phyloP scores from a whole-genome alignment of 2,329 filamentous ascomycete species.

The Beauveria varroae region DNA sequence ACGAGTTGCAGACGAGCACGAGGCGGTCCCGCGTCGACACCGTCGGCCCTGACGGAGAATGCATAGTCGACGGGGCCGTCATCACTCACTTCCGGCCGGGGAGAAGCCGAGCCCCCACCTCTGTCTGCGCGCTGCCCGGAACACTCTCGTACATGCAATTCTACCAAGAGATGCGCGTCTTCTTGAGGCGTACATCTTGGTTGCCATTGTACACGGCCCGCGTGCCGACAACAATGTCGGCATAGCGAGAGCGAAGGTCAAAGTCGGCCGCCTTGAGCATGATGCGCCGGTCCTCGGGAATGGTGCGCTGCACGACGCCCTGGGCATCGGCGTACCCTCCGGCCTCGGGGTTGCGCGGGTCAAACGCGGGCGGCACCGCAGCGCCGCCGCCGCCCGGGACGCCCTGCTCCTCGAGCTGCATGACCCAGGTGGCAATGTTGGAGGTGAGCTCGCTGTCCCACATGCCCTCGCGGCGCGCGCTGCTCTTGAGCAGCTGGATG shows the following conservation, averaged over 20 bases:
- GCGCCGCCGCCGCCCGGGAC: neutral
- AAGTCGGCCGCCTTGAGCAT: conserved; percentile 52
- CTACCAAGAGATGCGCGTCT: conserved; percentile 42
- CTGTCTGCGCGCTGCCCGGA: no score
- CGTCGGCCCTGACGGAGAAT: no score
- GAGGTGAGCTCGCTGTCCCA: conserved; percentile 58
- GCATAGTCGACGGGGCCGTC: no score
- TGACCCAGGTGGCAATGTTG: conserved; percentile 48
- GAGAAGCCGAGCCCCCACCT: no score
- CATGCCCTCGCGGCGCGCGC: conserved; percentile 57
- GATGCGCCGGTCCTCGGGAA: conserved; percentile 47
- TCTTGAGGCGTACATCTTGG: conserved; percentile 39
- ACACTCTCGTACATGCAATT: neutral
- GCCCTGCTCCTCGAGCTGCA: conserved; percentile 42
- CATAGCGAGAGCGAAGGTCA: conserved; percentile 43
- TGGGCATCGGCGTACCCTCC: neutral
- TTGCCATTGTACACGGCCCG: conserved; percentile 40
- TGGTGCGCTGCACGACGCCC: conserved; percentile 15
- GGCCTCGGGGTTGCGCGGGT: conserved; percentile 18
- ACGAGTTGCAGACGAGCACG: no score
- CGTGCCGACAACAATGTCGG: conserved; percentile 46
- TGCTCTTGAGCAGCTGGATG: conserved; percentile 52
- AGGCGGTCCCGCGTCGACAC: no score
- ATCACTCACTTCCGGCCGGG: no score
- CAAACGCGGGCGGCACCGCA: conserved; percentile 19